Base-by-base conservation (phyloP, 2,329 filamentous ascomycete species). In the Pseudogymnoascus sp. region DNA sequence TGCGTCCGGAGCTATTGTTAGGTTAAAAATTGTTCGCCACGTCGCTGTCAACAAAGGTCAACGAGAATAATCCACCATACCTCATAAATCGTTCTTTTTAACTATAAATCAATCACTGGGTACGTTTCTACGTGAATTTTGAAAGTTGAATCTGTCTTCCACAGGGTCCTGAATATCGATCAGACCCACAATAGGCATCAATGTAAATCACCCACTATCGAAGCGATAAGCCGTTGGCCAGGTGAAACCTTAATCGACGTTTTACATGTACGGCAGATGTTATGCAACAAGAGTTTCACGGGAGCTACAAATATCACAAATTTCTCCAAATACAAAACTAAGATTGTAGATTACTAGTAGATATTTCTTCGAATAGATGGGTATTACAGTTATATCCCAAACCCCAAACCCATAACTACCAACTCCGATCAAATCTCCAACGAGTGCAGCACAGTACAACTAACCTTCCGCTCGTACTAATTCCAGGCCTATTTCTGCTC, bases 181-280 rank as follows among this genome's bases (percentile, higher is more conserved):
- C 8, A 31, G 47, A 56, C 47, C 47, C 47, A 56, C 26, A 56
- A 56, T 56, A 56, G 47, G 47, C 47, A 56, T 33, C 47, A 56
- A 13, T 33, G 47, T 56, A 56, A 56, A 56, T 56, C 47, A 33
- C 26, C 47, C 47, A 56, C 47, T 56, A 56, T 56, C 47, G 47
- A 56, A 31, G 47, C 47, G 47, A 56, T 56, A 56, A 56, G 47
- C 47, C n/a, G 47, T 56, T 56, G 47, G 47, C 47, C 47, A 56
- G 47, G 47, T 56, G 47, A 56, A 56, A 56, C 47, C 47, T 56
- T 56, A 56, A 56, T 56, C n/a, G 47, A 56, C 19, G 47, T 56
- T 31, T 33, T 33, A 56, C 26, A 13, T 53, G 8, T 14, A 50
- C 24, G 8, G 14, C 24, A 53, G 47, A 33, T 19, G 16, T 56